Evolutionary conservation across 169 alveolate genomes (phyloP).

Genomic region (Plasmodium adleri): DNA sequence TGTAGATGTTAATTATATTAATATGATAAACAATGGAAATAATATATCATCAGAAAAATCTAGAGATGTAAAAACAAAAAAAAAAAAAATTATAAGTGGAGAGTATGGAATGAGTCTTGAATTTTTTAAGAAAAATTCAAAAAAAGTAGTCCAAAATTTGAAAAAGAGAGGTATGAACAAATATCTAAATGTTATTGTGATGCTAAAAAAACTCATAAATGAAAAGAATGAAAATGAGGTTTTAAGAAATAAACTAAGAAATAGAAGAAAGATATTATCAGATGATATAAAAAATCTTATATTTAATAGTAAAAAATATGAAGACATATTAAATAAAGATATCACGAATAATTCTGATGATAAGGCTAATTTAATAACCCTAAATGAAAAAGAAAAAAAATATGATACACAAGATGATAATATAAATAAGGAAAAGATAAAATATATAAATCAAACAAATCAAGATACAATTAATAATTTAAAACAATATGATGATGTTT

Average conservation of each 20-base stretch:
- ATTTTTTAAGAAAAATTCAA: slow-evolving; percentile 47
- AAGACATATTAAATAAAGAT: not conserved
- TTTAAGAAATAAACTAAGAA: slow-evolving; percentile 52
- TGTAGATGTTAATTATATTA: too few species aligned
- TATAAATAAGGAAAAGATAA: not conserved
- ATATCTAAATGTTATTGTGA: slow-evolving; percentile 8
- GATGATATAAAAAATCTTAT: slow-evolving; percentile 43
- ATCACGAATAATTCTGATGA: not conserved
- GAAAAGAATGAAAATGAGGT: slow-evolving; percentile 51
- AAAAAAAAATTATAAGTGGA: not conserved
- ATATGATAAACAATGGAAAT: too few species aligned
- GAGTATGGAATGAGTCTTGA: slow-evolving; percentile 49
- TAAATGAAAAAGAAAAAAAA: not conserved
- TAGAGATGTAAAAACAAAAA: not conserved
- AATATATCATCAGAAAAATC: too few species aligned
- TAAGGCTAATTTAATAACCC: not conserved
- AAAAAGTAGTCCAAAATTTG: slow-evolving; percentile 57
- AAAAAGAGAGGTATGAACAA: slow-evolving; percentile 61
- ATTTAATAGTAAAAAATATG: not conserved
- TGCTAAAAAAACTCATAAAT: slow-evolving; percentile 34
- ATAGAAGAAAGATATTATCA: slow-evolving; percentile 68
- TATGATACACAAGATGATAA: not conserved
- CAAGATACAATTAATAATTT: not conserved
- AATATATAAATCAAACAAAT: not conserved
- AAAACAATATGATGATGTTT: not conserved